These are phyloP conservation scores for Trypanosomatidae sp. DNA, from an alignment of 208 protist species.

Conservation along the genomic window DNA sequence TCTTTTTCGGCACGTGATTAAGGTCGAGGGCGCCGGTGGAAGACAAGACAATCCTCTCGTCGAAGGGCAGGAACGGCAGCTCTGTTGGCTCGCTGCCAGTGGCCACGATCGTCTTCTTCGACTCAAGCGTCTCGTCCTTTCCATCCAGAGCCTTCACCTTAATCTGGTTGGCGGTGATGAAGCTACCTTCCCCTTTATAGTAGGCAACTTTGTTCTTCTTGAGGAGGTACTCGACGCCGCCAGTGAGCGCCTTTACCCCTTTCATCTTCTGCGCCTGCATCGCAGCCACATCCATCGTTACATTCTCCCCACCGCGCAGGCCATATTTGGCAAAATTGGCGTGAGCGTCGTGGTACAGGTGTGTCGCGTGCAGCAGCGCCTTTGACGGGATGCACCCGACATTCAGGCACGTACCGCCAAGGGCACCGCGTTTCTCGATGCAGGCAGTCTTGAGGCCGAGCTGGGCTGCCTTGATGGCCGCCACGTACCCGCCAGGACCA, in stretches of 20 bases:
- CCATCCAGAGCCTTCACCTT: conserved; percentile 92
- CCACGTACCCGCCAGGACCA: conserved; percentile 99
- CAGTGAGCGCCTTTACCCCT: conserved; percentile 94
- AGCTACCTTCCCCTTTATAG: conserved; percentile 93
- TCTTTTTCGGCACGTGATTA: conserved; percentile 94
- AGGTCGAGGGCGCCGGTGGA: conserved; percentile 98
- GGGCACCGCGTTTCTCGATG: conserved; percentile 97
- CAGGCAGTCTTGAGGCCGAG: conserved; percentile 98
- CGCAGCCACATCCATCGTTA: conserved; percentile 93
- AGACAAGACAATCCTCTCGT: conserved; percentile 98
- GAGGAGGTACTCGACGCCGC: conserved; percentile 99
- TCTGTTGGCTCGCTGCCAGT: conserved; percentile 97
- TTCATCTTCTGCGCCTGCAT: conserved; percentile 98
- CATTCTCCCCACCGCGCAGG: conserved; percentile 74
- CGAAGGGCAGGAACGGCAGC: conserved; percentile 95
- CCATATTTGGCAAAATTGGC: conserved; percentile 94
- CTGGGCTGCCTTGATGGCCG: conserved; percentile 99
- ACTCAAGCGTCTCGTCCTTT: conserved; percentile 82
- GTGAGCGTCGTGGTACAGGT: conserved; percentile 97
- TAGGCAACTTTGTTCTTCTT: conserved; percentile 99
- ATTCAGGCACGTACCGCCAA: conserved; percentile 99
- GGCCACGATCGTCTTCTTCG: conserved; percentile 99
- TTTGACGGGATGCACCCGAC: conserved; percentile 99
- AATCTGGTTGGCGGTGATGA: conserved; percentile 69
- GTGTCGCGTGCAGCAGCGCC: conserved; percentile 98